Percentiles rank a stretch among this genome's conserved stretches.
Evolutionary conservation across 345 rosid genomes (phyloP).

Genomic region (Murraya koenigii): DNA sequence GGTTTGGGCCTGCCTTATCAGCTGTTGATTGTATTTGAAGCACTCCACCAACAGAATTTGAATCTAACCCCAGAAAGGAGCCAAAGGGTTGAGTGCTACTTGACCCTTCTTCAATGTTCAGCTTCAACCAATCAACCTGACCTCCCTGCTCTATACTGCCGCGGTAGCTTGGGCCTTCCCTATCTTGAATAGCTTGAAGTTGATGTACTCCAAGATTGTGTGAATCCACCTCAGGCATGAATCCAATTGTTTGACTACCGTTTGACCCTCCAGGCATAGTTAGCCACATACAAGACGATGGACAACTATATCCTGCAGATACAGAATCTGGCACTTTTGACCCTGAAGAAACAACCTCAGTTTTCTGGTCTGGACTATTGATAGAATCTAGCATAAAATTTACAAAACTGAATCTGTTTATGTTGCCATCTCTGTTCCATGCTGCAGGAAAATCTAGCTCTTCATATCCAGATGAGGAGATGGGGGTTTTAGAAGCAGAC

Average conservation of each 20-base stretch:
- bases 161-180: neutral
- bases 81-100: neutral
- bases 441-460: constrained; percentile 1
- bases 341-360: neutral
- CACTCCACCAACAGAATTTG: constrained; percentile 1
- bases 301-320: neutral
- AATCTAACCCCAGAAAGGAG: neutral
- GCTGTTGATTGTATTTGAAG: neutral
- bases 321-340: neutral
- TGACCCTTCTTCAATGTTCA: neutral
- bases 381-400: constrained; percentile 13
- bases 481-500: neutral
- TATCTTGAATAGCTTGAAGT: neutral
- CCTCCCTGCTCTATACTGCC: constrained; percentile 8
- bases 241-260: constrained; percentile 5
- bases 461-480: neutral
- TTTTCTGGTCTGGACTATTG: neutral
- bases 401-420: constrained; percentile 1
- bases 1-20: neutral
- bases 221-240: neutral
- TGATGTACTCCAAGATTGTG: neutral
- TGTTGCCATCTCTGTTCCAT: neutral
- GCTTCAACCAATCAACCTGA: constrained; percentile 9
- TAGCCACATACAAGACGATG: neutral
- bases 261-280: neutral